Percentiles rank a stretch among this genome's conserved stretches.
Conservation (phyloP, 2,329 filamentous ascomycete genomes). For the Bertia moriformis region DNA sequence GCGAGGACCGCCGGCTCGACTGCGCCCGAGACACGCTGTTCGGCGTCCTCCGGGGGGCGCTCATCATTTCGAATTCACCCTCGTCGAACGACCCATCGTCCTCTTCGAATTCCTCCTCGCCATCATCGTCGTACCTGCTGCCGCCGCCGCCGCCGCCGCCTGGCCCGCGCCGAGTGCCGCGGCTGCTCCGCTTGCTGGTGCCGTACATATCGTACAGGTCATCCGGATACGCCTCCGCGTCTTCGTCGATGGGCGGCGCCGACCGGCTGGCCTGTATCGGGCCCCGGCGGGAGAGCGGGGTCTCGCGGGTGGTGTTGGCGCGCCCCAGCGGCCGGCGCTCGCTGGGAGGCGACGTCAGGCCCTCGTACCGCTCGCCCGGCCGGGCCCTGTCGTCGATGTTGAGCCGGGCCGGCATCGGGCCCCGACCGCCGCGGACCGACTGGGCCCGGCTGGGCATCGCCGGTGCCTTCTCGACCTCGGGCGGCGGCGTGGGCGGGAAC, state of each 20-base stretch:
- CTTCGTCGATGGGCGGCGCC: slow-evolving; percentile 24
- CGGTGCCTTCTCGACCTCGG: slow-evolving; percentile 70
- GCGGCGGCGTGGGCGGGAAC: slow-evolving; percentile 96
- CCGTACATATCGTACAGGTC: slow-evolving; percentile 56
- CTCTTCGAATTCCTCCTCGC: slow-evolving; percentile 60
- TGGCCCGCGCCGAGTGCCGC: slow-evolving; percentile 19
- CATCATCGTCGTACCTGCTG: slow-evolving; percentile 63
- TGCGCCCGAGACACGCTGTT: slow-evolving; percentile 30
- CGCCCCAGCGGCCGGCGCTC: slow-evolving; percentile 22
- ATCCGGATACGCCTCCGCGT: slow-evolving; percentile 50
- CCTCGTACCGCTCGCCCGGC: slow-evolving; percentile 41
- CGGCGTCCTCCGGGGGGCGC: slow-evolving; percentile 29
- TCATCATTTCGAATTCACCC: slow-evolving; percentile 67
- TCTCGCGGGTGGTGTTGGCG: slow-evolving; percentile 28
- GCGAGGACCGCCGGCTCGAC: slow-evolving; percentile 34
- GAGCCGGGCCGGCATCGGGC: slow-evolving; percentile 45
- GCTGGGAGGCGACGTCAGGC: slow-evolving; percentile 26
- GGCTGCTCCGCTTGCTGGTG: slow-evolving; percentile 14
- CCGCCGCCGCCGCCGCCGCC: slow-evolving; percentile 23
- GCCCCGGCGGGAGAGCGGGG: slow-evolving; percentile 25
- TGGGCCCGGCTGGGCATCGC: slow-evolving; percentile 32
- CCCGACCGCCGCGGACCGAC: slow-evolving; percentile 47
- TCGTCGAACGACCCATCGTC: slow-evolving; percentile 60
- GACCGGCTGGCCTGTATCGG: slow-evolving; percentile 14
- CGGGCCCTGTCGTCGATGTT: slow-evolving; percentile 45